These are phyloP conservation scores for Sphaerobolus stellatus DNA, from an alignment of 1,284 basidiomycete genomes.

Conservation along the genomic window DNA sequence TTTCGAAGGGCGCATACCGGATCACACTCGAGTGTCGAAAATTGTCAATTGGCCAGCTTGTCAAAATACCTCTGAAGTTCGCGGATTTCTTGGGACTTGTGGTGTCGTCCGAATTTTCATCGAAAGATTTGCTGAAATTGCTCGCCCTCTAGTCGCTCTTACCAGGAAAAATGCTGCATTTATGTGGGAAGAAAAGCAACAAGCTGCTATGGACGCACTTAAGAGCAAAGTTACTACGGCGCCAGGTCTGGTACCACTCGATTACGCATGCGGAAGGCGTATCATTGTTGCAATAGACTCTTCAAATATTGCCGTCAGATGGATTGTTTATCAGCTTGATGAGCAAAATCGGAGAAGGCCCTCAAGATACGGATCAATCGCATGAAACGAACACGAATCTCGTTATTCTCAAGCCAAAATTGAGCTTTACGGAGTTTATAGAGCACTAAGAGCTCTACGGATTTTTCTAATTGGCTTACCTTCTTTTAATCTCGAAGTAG, in stretches of 20 bases:
- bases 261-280: conserved; percentile 6
- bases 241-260: conserved; percentile 18
- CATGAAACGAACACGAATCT: conserved; percentile 28
- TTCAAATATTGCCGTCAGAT: conserved; percentile 35
- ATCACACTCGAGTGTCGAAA: conserved; percentile 23
- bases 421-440: conserved; percentile 41
- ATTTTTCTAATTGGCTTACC: conserved; percentile 34
- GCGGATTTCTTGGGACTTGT: conserved; percentile 29
- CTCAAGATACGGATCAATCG: conserved; percentile 27
- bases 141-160: conserved; percentile 28
- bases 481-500: conserved; percentile 31
- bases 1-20: background rate
- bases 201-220: conserved; percentile 27
- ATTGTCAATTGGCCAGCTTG: conserved; percentile 29
- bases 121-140: conserved; percentile 24
- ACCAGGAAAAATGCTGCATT: conserved; percentile 23
- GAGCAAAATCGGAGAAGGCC: conserved; percentile 21
- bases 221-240: conserved; percentile 26
- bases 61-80: conserved; percentile 25
- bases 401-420: conserved; percentile 43
- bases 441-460: conserved; percentile 25
- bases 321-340: conserved; percentile 31
- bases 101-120: conserved; percentile 34
- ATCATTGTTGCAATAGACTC: conserved; percentile 37
- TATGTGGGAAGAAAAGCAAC: conserved; percentile 24